Evolutionary conservation across 148 eudicot species (phyloP).

Genomic region (Nyssa sinensis): DNA sequence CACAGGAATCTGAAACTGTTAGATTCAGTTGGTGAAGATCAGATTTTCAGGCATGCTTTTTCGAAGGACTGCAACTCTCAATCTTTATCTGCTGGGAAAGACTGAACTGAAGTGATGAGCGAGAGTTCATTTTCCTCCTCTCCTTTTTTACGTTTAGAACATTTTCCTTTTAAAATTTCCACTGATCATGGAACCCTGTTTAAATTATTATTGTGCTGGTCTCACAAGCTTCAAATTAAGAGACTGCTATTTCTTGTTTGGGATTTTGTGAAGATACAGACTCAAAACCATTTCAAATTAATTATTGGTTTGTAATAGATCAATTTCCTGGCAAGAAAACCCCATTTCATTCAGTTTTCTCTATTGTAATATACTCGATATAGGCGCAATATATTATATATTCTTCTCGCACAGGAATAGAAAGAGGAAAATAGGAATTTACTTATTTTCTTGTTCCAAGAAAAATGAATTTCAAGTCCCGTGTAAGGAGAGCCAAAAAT

Average conservation of each 20-base stretch:
- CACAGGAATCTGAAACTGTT: not conserved
- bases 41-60: not conserved
- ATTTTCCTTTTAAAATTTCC: not conserved
- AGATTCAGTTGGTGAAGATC: not conserved
- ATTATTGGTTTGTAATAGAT: not conserved
- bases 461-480: no score
- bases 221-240: not conserved
- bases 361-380: not conserved
- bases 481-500: no score
- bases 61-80: slow-evolving; percentile 1
- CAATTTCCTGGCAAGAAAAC: not conserved
- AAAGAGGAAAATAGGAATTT: no score
- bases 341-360: not conserved
- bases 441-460: not conserved
- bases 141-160: not conserved
- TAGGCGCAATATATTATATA: not conserved
- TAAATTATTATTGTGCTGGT: not conserved
- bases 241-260: not conserved
- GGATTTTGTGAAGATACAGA: not conserved
- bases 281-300: no score
- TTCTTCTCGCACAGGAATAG: no score
- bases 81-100: not conserved
- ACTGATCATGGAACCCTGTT: not conserved
- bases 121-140: not conserved
- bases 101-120: not conserved